Evolutionary conservation across 441 rosid species (phyloP).

Genomic region (Euphorbia schlechtendalii): DNA sequence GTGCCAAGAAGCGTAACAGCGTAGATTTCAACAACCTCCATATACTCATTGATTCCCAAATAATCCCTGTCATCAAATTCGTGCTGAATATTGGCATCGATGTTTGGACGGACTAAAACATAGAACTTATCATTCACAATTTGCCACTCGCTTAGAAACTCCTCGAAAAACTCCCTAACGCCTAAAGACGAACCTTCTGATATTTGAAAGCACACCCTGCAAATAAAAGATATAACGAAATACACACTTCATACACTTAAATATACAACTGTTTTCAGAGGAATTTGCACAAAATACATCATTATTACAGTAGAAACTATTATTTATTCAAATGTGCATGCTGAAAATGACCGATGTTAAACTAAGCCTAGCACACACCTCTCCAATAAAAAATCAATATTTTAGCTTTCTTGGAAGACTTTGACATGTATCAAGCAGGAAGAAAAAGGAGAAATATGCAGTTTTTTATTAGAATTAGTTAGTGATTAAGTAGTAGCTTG

Average conservation of each 20-base stretch:
- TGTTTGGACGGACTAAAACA: conserved; percentile 27
- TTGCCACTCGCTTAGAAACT: conserved; percentile 65
- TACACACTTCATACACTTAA: background rate
- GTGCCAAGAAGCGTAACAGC: conserved; percentile 53
- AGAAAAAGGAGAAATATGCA: too few relatives aligned
- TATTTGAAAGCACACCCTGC: conserved; percentile 78
- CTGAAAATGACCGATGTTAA: too few relatives aligned
- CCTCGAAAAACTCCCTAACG: conserved; percentile 60
- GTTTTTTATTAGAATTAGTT: too few relatives aligned
- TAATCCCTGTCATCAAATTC: conserved; percentile 28
- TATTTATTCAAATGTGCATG: too few relatives aligned
- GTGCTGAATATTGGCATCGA: conserved; percentile 21
- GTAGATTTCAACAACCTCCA: conserved; percentile 66
- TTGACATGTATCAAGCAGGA: too few relatives aligned
- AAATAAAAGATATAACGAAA: too few relatives aligned
- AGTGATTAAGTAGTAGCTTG: too few relatives aligned
- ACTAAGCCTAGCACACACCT: too few relatives aligned
- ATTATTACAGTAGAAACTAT: too few relatives aligned
- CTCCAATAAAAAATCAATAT: too few relatives aligned
- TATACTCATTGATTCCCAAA: conserved; percentile 46
- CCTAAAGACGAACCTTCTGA: conserved; percentile 48
- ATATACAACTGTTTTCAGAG: conserved; percentile 2
- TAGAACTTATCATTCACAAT: conserved; percentile 39
- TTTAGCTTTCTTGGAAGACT: too few relatives aligned
- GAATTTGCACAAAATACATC: background rate